Base-by-base conservation (phyloP, 305 asterid species). In the Andrographis paniculata region DNA sequence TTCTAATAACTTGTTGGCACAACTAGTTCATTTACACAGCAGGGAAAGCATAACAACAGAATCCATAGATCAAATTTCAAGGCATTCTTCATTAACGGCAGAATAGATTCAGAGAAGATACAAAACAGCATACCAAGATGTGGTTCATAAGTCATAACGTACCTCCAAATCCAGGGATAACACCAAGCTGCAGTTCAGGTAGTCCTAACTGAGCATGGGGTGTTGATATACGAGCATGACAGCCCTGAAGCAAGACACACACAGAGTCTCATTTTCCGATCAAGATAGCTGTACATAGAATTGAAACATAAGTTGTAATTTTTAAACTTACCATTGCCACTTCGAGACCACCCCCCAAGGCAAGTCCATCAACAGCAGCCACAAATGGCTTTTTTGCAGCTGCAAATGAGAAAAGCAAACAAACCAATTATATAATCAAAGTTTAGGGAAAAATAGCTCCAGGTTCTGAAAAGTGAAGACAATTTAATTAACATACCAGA, bases 161-260 rank as follows among this genome's bases (percentile, higher is more conserved):
- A 88, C 97, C 99, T 80, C 99, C 99, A 63, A 92, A 87, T 43
- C 99, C 99, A 47, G 99, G 99, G 61, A 92, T 77, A 58, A 92
- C 50, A 18, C 99, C 99, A 37, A 87, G 94, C 74, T 84, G 96
- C 69, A 92, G 78, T 62, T 92, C 99, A 16, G 99, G 99, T 56
- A 92, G 77, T 46, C 99, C 96, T 61, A 92, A 59, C 60, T 81
- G 99, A 41, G 96, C 95, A 68, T 56, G 64, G 15, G 94, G 75
- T 16, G 96, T 81, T 58, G 94, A 73, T 61, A 92, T 62, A 39
- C 96, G 96, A 10, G 99, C 99, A 79, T 92, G 99, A 65, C 96
- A 92, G 31, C 85, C 96, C 99, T 92, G 74, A 64, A 58, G 52
- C 41, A 60, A 67, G 22, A 61, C 4, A 42, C n/a, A 35, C 47